Evolutionary conservation across 768 basidiomycete genomes (phyloP).

Genomic region (Suillus weaverae): DNA sequence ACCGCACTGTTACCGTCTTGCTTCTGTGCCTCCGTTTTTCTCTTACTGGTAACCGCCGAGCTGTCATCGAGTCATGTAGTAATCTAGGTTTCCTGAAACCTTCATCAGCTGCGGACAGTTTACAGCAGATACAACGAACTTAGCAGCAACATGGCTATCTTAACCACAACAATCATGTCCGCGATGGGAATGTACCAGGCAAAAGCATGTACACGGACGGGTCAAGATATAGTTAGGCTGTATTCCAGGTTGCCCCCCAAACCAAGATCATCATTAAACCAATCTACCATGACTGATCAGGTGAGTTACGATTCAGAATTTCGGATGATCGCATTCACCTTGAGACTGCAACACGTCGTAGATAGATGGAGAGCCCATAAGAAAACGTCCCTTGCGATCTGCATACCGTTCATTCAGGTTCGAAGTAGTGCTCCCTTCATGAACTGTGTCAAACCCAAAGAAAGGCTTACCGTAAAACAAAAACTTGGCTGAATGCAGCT

Average conservation of each 20-base stretch:
- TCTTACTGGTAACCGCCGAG: not conserved
- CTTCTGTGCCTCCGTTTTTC: not conserved
- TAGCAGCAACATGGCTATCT: not conserved
- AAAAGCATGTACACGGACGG: too few relatives aligned
- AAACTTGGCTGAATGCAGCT: too few relatives aligned
- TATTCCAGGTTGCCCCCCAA: not conserved
- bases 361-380: too few relatives aligned
- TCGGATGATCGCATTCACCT: not conserved
- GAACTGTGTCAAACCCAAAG: too few relatives aligned
- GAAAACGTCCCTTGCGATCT: too few relatives aligned
- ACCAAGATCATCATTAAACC: not conserved
- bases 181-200: too few relatives aligned
- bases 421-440: too few relatives aligned
- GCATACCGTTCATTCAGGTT: too few relatives aligned
- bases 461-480: too few relatives aligned
- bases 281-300: not conserved
- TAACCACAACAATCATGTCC: not conserved
- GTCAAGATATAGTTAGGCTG: not conserved
- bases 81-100: not conserved
- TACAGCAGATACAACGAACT: not conserved
- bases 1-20: not conserved
- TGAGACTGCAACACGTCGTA: too few relatives aligned
- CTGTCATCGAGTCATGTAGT: not conserved
- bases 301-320: not conserved
- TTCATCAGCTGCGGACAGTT: not conserved